phyloP scores from a whole-genome alignment of 177 flowering plant species.

The Telopea speciosissima region DNA sequence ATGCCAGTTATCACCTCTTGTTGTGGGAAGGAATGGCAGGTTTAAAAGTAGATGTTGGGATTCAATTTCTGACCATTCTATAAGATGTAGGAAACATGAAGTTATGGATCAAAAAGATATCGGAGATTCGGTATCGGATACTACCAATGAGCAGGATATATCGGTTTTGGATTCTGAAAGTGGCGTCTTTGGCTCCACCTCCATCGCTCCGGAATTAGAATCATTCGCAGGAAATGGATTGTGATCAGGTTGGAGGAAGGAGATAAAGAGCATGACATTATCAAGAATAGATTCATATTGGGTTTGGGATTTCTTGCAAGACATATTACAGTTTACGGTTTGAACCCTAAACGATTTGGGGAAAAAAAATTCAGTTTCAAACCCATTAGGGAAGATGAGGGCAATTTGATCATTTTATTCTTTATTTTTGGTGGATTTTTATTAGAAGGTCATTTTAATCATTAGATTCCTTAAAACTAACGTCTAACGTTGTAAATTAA shows the following conservation, averaged over 20 bases:
- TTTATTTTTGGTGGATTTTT: too few relatives aligned
- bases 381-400: too few relatives aligned
- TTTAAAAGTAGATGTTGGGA: neutral
- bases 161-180: constrained; percentile 15
- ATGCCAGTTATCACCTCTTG: neutral
- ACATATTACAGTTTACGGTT: too few relatives aligned
- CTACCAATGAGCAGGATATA: neutral
- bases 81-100: neutral
- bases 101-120: neutral
- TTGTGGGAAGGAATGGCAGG: neutral
- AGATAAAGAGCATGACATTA: constrained; percentile 3
- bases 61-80: neutral
- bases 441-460: too few relatives aligned
- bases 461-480: too few relatives aligned
- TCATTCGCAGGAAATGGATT: constrained; percentile 1
- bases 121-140: neutral
- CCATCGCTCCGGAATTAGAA: neutral
- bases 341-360: too few relatives aligned
- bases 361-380: too few relatives aligned
- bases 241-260: constrained; percentile 14
- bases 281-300: constrained; percentile 16
- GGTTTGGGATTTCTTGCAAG: constrained; percentile 10
- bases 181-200: neutral
- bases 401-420: too few relatives aligned
- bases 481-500: too few relatives aligned